phyloP scores from a whole-genome alignment of 331 rosid species.

The Spiraea crenata region DNA sequence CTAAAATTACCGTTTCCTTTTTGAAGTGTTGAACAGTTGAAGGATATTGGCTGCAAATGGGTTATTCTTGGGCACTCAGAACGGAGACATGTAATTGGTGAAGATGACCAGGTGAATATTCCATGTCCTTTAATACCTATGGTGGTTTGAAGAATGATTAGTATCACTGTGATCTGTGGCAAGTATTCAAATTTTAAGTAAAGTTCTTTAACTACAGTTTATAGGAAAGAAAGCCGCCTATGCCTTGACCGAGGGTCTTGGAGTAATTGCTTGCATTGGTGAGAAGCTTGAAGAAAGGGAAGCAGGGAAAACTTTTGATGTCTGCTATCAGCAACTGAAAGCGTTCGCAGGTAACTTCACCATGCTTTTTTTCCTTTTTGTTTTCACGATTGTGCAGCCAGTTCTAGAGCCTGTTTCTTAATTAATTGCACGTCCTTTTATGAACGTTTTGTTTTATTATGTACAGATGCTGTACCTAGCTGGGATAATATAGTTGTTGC shows the following conservation, averaged over 20 bases:
- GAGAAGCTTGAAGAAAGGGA: constrained; percentile 90
- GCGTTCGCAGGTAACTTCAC: constrained; percentile 69
- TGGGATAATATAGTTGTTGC: constrained; percentile 95
- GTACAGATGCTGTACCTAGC: constrained; percentile 83
- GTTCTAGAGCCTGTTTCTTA: background rate
- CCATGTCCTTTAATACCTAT: background rate
- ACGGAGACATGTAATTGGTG: constrained; percentile 92
- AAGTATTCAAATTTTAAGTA: constrained; percentile 26
- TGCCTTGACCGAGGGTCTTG: constrained; percentile 90
- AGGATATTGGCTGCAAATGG: constrained; percentile 89
- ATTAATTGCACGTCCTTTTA: background rate
- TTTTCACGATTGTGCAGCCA: constrained; percentile 7
- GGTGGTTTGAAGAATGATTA: constrained; percentile 16
- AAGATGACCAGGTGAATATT: constrained; percentile 78
- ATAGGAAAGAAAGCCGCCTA: constrained; percentile 97
- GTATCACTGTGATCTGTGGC: constrained; percentile 20
- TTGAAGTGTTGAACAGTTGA: constrained; percentile 86
- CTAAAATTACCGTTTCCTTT: background rate
- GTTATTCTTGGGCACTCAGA: constrained; percentile 99
- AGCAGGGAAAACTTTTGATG: constrained; percentile 93
- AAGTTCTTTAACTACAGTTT: constrained; percentile 57
- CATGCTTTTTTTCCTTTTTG: constrained; percentile 20
- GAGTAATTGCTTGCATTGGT: constrained; percentile 98
- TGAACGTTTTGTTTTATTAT: constrained; percentile 18
- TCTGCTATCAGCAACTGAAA: constrained; percentile 78